Conservation (phyloP, 2,329 filamentous ascomycete species). For the Alternaria sp. region DNA sequence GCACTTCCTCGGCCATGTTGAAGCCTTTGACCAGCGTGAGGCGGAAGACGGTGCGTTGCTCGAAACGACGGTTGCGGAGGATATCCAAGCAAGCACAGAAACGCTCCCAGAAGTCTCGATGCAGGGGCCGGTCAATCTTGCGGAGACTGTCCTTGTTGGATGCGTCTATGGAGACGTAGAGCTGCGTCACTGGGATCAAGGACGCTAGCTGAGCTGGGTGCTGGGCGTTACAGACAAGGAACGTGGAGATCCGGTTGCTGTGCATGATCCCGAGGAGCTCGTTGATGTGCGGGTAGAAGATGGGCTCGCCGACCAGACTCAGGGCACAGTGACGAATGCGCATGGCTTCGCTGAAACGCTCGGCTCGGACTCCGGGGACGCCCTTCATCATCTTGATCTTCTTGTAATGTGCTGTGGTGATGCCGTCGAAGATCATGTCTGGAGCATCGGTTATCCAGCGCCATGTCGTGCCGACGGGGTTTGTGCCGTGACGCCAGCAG, state of each 20-base stretch:
- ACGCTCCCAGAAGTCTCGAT: constrained; percentile 97
- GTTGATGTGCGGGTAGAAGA: constrained; percentile 98
- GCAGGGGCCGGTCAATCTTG: constrained; percentile 88
- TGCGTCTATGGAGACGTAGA: constrained; percentile 96
- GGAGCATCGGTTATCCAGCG: constrained; percentile 94
- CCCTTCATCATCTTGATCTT: constrained; percentile 98
- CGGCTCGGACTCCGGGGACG: constrained; percentile 89
- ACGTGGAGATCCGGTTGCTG: constrained; percentile 85
- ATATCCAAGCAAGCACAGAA: constrained; percentile 93
- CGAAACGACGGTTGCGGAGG: constrained; percentile 80
- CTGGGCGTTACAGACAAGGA: constrained; percentile 96
- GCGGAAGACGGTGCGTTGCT: constrained; percentile 92
- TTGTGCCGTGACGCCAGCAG: constrained; percentile 98
- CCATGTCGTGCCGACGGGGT: constrained; percentile 96
- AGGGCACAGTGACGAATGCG: constrained; percentile 92
- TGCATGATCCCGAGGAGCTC: constrained; percentile 87
- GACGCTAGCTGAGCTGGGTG: constrained; percentile 89
- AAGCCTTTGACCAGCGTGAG: constrained; percentile 97
- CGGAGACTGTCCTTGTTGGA: constrained; percentile 87
- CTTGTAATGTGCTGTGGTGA: constrained; percentile 91
- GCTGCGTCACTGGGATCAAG: constrained; percentile 86
- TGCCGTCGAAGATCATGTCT: constrained; percentile 86
- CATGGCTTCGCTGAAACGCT: constrained; percentile 93
- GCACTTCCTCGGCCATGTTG: constrained; percentile 92
- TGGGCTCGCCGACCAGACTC: constrained; percentile 93